phyloP scores from a whole-genome alignment of 192 early-diverging fungal genomes.

The Umbelopsis ramanniana region DNA sequence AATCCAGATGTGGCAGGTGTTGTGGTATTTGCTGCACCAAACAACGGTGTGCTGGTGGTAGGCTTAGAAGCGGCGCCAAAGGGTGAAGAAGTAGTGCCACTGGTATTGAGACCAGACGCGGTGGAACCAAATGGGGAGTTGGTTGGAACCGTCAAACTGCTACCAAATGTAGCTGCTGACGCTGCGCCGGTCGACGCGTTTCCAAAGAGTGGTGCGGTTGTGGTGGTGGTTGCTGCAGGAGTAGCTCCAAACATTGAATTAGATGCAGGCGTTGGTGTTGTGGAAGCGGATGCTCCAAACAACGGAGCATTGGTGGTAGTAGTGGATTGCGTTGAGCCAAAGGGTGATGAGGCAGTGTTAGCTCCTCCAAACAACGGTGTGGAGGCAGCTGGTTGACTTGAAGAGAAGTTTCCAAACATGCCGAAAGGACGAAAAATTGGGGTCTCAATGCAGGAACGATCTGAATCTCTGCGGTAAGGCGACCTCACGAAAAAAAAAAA shows the following conservation, averaged over 20 bases:
- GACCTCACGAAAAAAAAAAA: neutral
- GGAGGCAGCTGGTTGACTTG: neutral
- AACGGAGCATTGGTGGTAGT: neutral
- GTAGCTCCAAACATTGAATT: slow-evolving; percentile 4
- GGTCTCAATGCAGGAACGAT: neutral
- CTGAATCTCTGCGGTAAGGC: neutral
- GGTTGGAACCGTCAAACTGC: neutral
- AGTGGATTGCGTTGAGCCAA: neutral
- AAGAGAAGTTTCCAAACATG: neutral
- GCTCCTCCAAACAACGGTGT: neutral
- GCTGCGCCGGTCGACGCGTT: neutral
- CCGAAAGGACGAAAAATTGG: neutral
- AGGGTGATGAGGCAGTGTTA: neutral
- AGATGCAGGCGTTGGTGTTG: neutral
- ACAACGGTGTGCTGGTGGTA: neutral
- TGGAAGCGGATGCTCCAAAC: neutral
- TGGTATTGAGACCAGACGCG: neutral
- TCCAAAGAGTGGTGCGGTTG: neutral
- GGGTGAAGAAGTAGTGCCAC: neutral
- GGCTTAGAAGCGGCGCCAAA: slow-evolving; percentile 6
- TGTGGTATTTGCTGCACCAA: slow-evolving; percentile 2
- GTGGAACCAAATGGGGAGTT: neutral
- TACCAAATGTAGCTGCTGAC: neutral
- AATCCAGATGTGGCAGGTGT: neutral
- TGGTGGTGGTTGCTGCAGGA: neutral